Base-by-base conservation (phyloP, 1,284 basidiomycete genomes). In the Gymnopus androsaceus region DNA sequence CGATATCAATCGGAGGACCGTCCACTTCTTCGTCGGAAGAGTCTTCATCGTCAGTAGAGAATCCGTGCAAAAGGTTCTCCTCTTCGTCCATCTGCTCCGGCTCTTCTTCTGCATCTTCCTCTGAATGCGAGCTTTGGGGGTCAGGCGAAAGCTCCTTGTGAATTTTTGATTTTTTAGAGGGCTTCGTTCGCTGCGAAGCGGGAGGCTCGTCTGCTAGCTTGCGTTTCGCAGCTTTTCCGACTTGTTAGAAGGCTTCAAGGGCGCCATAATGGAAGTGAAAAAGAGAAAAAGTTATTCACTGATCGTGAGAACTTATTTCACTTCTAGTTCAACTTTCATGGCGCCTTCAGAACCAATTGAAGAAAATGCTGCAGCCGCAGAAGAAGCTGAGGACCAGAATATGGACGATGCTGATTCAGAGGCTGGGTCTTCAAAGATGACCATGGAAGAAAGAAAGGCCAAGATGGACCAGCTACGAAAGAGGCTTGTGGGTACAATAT, bases 31-130 rank as follows among this genome's bases (percentile, higher is more conserved):
- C 92, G 54, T 94, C 92, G 58, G 89, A 92, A 19, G 88, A 92
- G 67, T 94, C 90, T 51, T 89, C 87, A 49, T 88, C 87, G 53
- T 88, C 87, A 15, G 87, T 85, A 3, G 88, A 88, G 68, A 92
- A 91, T 3, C 88, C 90, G 62, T 88, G 83, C 14, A 89, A 62
- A 61, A 82, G 77, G 33, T 72, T 71, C n/a, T 72, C 69, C 8
- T 74, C 69, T 19, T 74, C 73, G 3, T 70, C 67, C 25, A 7
- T 37, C 45, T 33, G 14, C 12, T 61, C 63, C 1, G 65, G 69
- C 47, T 66, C 63, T 17, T 47, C 41, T 19, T 60, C 59, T 59
- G 55, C 60, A 17, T 44, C 59, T 14, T 59, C 59, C 37, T 63
- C 60, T 27, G 51, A 53, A 28, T 53, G 21, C n/a, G 37, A 47